Evolutionary conservation across 2,329 filamentous ascomycete species (phyloP), one percentile per base, ranked within the genome.

Genomic region (Fusarium subtropicale): DNA sequence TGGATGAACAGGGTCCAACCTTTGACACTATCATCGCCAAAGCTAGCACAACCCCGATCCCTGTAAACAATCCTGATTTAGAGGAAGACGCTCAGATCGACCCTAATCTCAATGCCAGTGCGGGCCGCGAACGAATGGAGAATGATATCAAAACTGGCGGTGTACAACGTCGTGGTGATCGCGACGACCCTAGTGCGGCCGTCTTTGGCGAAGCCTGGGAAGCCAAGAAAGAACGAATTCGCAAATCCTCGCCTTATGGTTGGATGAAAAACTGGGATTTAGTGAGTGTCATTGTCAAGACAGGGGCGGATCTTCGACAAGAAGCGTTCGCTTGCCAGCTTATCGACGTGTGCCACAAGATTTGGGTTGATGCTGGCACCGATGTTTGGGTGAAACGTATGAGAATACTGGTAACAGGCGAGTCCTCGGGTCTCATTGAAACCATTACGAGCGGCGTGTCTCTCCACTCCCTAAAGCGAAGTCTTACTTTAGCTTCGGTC

Each of bases 251-350:
- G 1, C 92, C 92, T 1, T 96, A 94, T 76, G 92, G 92, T 12
- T 93, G 91, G 88, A 93, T 94, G 90, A 92, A 92, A 81, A 95
- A 94, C 76, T 96, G 92, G 92, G 92, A 96, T 75, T 85, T 96
- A 26, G 85, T 96, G 66, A 94, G 91, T 76, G 92, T 96, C 63
- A 96, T 96, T 75, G 91, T 96, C 73, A 96, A 96, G 82, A 96
- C 92, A 13, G 92, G 92, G 4, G 91, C 91, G 4, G 92, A 96
- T 79, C 82, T 96, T 65, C 86, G 92, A 52, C 92, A 96, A 81
- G 92, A 96, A 79, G 92, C 92, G 0, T 96, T 96, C 78, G 92
- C 92, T 9, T 95, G 92, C 77, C 92, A 96, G 80, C 86, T 96
- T 45, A 96, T 96, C 71, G 85, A 88, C 60, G 91, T 94, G 15